phyloP scores from a whole-genome alignment of 441 rosid species.

The Euphorbia corollata region DNA sequence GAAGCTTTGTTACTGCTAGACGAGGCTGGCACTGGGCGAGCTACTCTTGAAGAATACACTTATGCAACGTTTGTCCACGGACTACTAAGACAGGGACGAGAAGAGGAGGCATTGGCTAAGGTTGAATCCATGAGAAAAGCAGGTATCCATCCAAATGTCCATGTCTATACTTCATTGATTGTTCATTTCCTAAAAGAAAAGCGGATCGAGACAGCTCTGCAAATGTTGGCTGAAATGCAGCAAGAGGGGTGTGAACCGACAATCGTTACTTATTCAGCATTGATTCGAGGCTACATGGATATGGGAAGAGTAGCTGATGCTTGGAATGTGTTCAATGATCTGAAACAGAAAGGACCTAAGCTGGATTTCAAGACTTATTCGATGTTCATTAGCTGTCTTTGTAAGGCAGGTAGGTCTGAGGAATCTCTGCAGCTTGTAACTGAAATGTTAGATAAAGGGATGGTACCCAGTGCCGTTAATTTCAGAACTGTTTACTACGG shows the following conservation, averaged over 20 bases:
- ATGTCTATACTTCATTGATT: slow-evolving; percentile 63
- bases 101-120: slow-evolving; percentile 54
- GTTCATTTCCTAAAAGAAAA: slow-evolving; percentile 61
- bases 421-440: slow-evolving; percentile 53
- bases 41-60: slow-evolving; percentile 40
- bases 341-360: slow-evolving; percentile 41
- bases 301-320: slow-evolving; percentile 43
- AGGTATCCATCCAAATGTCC: slow-evolving; percentile 49
- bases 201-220: slow-evolving; percentile 41
- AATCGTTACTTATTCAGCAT: slow-evolving; percentile 57
- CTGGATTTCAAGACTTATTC: slow-evolving; percentile 74
- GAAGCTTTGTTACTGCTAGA: slow-evolving; percentile 50
- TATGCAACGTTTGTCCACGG: slow-evolving; percentile 63
- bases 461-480: slow-evolving; percentile 57
- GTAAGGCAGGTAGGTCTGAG: slow-evolving; percentile 53
- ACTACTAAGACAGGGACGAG: slow-evolving; percentile 41
- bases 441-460: slow-evolving; percentile 51
- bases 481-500: slow-evolving; percentile 54
- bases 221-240: slow-evolving; percentile 42
- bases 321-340: slow-evolving; percentile 41
- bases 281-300: slow-evolving; percentile 60
- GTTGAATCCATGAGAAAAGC: slow-evolving; percentile 54
- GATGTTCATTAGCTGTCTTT: slow-evolving; percentile 52
- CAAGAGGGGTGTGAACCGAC: slow-evolving; percentile 49
- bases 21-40: slow-evolving; percentile 31